A percentile compares a stretch with the other conserved stretches of the same genome.
Evolutionary conservation across 192 early-diverging fungal species (phyloP).

Genomic region (Paraglomus occultum): DNA sequence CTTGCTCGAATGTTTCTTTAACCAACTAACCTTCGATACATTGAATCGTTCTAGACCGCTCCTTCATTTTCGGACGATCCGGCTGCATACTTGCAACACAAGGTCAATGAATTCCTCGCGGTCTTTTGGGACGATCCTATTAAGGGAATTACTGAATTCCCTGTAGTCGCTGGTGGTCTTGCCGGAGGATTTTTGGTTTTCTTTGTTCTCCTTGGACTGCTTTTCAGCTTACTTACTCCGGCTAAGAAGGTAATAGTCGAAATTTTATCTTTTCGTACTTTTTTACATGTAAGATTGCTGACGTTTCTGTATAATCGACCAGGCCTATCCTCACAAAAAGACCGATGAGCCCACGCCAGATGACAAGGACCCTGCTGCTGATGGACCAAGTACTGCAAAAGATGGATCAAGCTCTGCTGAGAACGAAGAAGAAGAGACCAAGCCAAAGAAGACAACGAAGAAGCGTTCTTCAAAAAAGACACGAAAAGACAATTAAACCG

Average conservation of each 20-base stretch:
- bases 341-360: constrained; percentile 41
- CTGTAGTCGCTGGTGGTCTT: constrained; percentile 35
- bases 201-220: constrained; percentile 33
- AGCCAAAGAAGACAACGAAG: background rate
- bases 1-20: background rate
- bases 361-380: constrained; percentile 24
- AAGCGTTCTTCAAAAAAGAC: constrained; percentile 1
- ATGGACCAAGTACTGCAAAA: background rate
- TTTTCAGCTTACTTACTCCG: constrained; percentile 36
- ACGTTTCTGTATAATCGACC: background rate
- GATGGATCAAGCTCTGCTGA: constrained; percentile 17
- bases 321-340: constrained; percentile 40
- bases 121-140: constrained; percentile 38
- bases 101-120: constrained; percentile 38
- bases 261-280: background rate
- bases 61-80: constrained; percentile 40
- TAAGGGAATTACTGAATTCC: constrained; percentile 39
- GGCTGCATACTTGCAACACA: constrained; percentile 30
- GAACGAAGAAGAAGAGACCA: constrained; percentile 22
- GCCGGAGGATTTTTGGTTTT: constrained; percentile 33
- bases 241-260: constrained; percentile 24
- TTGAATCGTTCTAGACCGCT: background rate
- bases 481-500: constrained; percentile 9
- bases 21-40: background rate
- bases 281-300: background rate